A percentile compares a stretch with the other conserved stretches of the same genome.
phyloP scores from a whole-genome alignment of 2,329 filamentous ascomycete genomes.

The Arthroderma sp. region DNA sequence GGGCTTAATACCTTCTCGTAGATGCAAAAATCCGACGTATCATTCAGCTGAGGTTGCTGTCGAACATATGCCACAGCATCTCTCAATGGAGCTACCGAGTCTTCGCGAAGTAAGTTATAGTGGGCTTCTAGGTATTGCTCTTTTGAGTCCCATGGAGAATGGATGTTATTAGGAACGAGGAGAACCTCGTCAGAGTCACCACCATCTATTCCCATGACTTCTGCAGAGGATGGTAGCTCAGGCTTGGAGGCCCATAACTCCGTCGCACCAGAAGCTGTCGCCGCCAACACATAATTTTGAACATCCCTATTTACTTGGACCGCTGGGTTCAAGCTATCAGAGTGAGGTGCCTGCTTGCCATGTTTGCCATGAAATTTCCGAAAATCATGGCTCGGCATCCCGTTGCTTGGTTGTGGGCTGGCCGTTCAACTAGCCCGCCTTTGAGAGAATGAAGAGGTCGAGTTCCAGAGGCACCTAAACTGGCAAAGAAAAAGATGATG shows the following conservation, averaged over 20 bases:
- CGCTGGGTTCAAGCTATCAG: neutral
- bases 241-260: constrained; percentile 24
- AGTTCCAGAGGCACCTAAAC: too few relatives aligned
- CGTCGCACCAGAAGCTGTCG: constrained; percentile 5
- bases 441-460: too few relatives aligned
- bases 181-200: constrained; percentile 16
- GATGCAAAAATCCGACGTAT: constrained; percentile 46
- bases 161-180: constrained; percentile 41
- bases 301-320: constrained; percentile 19
- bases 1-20: constrained; percentile 51
- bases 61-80: constrained; percentile 49
- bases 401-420: too few relatives aligned
- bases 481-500: too few relatives aligned
- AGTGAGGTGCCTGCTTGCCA: too few relatives aligned
- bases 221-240: constrained; percentile 28
- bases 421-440: too few relatives aligned
- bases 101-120: constrained; percentile 63
- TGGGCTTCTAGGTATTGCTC: constrained; percentile 58
- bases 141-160: constrained; percentile 46
- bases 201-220: constrained; percentile 22
- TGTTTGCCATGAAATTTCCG: too few relatives aligned
- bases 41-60: constrained; percentile 40
- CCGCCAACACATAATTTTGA: constrained; percentile 16
- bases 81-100: constrained; percentile 56
- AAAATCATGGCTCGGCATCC: too few relatives aligned